phyloP scores from a whole-genome alignment of 176 grass and related monocot species.

The Urochloa ruziziensis region DNA sequence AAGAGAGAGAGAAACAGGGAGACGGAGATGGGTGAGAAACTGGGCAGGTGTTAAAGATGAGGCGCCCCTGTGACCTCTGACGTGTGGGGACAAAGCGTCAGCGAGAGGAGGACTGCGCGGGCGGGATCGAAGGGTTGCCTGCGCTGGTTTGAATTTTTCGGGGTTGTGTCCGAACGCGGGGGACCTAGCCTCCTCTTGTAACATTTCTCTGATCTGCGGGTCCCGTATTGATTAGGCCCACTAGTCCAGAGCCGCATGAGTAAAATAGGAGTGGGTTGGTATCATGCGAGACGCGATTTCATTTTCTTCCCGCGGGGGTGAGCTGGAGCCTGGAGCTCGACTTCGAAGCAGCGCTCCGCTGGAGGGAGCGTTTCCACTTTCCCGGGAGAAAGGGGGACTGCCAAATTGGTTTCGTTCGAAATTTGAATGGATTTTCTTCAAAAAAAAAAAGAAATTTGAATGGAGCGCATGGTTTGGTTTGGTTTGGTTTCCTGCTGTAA shows the following conservation, averaged over 20 bases:
- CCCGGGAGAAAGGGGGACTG: too few relatives aligned
- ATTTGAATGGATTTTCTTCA: too few relatives aligned
- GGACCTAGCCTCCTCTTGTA: accelerated
- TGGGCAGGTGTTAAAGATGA: conserved; percentile 39
- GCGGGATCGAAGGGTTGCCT: conserved; percentile 36
- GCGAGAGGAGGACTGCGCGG: neutral
- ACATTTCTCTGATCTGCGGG: neutral
- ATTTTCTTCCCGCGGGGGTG: neutral
- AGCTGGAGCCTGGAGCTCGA: neutral
- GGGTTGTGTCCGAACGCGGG: conserved; percentile 30
- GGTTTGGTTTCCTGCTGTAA: too few relatives aligned
- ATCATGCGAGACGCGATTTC: neutral
- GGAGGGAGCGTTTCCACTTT: neutral
- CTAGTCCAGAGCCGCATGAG: too few relatives aligned
- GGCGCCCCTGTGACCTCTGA: neutral
- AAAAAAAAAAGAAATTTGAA: too few relatives aligned
- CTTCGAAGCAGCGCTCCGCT: neutral
- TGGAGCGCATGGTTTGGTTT: neutral
- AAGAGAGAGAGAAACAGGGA: neutral
- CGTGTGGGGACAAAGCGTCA: neutral
- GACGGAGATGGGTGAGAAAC: neutral
- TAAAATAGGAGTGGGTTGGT: accelerated
- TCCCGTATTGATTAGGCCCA: accelerated
- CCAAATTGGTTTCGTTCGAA: conserved; percentile 34
- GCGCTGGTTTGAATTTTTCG: conserved; percentile 46